Base-by-base conservation (phyloP, 106 monocot species). In the Dendrobium huoshanense region DNA sequence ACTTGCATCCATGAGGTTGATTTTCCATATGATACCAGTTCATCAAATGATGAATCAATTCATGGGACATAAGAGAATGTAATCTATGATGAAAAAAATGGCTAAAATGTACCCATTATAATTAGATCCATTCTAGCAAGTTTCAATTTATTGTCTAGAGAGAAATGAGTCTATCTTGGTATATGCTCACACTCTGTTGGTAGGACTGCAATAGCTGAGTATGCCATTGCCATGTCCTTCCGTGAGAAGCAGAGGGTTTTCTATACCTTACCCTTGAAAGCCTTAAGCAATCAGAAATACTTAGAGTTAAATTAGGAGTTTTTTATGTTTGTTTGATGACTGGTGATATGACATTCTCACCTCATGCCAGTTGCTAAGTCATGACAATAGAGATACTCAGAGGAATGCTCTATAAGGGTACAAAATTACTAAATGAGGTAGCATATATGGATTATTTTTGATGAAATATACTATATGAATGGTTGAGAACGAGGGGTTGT, bases 391-490 rank as follows among this genome's bases (percentile, higher is more conserved):
- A 99, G 73, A 99, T 99, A 65, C 89, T 99, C 18, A 84, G 95
- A 74, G 95, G 90, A 44, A 99, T 99, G 99, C 88, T 99, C 16
- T 99, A 93, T 78, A 88, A 95, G 72, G 99, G 99, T 9, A 91
- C 99, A 18, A 93, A 99, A 80, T 88, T 99, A 58, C 29, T 99
- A 29, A 99, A 99, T 81, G 99, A 99, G 77, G 99, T 99, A 27
- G 99, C 95, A 7, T n/a, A n/a, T n/a, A n/a, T 99, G 99, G 95
- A 95, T 99, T 42, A 93, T 99, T 16, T 95, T 99, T 76, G 91
- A 99, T 79, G 99, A 99, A 43, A 99, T 99, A 81, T 95, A 99
- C 82, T 99, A 99, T 84, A 99, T 99, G 99, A 99, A 99, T 80
- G 99, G 95, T 77, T 75, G 99, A 9, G 99, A 99, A 87, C 86